Percentiles rank a stretch among this genome's conserved stretches.
Evolutionary conservation across 768 basidiomycete species (phyloP).

Genomic region (Infundibulicybe gibba): DNA sequence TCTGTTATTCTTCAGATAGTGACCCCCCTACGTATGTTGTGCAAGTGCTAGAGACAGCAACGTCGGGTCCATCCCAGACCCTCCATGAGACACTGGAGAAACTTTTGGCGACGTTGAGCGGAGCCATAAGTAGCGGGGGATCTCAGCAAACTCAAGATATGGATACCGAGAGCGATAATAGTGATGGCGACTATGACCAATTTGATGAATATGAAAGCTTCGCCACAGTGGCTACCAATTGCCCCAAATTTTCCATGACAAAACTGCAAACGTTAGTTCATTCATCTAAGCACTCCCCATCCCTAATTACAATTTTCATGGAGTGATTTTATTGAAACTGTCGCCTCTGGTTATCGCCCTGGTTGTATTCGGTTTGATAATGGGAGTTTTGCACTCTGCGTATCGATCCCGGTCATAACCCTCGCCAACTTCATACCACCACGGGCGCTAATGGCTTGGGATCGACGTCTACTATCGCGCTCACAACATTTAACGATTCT

Average conservation of each 20-base stretch:
- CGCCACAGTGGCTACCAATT: slow-evolving; percentile 4
- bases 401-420: slow-evolving; percentile 52
- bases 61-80: slow-evolving; percentile 34
- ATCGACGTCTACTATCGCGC: slow-evolving; percentile 54
- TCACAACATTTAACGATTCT: slow-evolving; percentile 62
- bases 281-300: neutral
- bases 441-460: slow-evolving; percentile 73
- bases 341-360: slow-evolving; percentile 54
- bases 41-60: slow-evolving; percentile 39
- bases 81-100: slow-evolving; percentile 42
- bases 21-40: slow-evolving; percentile 37
- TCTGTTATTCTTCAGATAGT: slow-evolving; percentile 49
- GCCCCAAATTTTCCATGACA: slow-evolving; percentile 18
- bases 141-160: slow-evolving; percentile 2
- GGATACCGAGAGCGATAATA: slow-evolving; percentile 21
- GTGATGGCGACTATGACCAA: slow-evolving; percentile 36
- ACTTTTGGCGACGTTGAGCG: slow-evolving; percentile 32
- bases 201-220: slow-evolving; percentile 24
- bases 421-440: slow-evolving; percentile 53
- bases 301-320: neutral
- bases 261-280: slow-evolving; percentile 26
- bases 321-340: slow-evolving; percentile 61
- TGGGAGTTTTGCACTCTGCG: slow-evolving; percentile 50
- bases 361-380: slow-evolving; percentile 50
- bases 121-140: neutral